Evolutionary conservation across 192 early-diverging fungal genomes (phyloP), one percentile per base, ranked within the genome.

Genomic region (Entophlyctis helioformis): DNA sequence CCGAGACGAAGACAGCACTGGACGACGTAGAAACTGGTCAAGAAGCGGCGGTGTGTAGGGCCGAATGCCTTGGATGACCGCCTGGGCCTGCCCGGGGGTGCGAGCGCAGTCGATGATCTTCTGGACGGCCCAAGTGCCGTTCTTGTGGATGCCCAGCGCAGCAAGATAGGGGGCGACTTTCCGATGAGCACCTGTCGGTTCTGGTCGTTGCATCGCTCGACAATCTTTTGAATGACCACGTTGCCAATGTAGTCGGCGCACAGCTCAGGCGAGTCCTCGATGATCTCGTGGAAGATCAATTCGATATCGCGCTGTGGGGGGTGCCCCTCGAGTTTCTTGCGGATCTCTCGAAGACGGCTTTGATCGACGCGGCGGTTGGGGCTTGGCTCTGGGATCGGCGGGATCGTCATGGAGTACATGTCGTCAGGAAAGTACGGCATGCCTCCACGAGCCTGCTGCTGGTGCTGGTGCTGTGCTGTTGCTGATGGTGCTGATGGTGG

Each of bases 41-140:
- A 92, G 62, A 27, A 97, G 70, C 34, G 84, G 83, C 9, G 91
- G 89, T 13, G 86, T 81, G 59, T 74, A 87, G 2, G 66, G 66
- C 29, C 63, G 71, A 43, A 79, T 57, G 2, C 66, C 55, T 16
- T 39, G 38, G 21, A 63, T 62, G 37, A 76, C 63, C 19, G 51
- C 24, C 10, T 60, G 44, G 13, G 84, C 75, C 44, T 89, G 87
- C 21, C 71, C 64, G n/a, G 80, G 57, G 21, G 81, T 82, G 23
- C 82, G 79, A 0, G 87, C 86, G 18, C 72, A 73, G 51, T 94
- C 92, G 44, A 98, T 94, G 38, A 96, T 85, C 67, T 95, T 96
- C 61, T 98, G 95, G 44, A 92, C 82, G 0, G 88, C 91, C 94
- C 94, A 98, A 4, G 94, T 98, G 13, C 94, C 94, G 60, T 98